phyloP scores from a whole-genome alignment of 495 filamentous ascomycete species.

The Trypethelium eluteriae region DNA sequence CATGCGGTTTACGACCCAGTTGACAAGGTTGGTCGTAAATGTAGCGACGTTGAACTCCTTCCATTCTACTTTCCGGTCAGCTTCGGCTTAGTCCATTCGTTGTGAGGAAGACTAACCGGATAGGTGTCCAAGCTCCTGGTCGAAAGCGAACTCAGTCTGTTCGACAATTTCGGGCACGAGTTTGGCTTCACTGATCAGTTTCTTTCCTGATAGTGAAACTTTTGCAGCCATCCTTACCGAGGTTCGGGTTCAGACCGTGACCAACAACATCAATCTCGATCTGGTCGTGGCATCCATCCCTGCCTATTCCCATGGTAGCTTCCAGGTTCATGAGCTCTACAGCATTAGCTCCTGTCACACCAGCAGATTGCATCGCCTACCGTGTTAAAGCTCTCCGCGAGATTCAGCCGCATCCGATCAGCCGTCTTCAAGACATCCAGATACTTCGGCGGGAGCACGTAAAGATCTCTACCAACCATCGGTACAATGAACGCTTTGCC shows the following conservation, averaged over 20 bases:
- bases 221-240: not conserved
- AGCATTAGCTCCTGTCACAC: not conserved
- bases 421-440: not conserved
- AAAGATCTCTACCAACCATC: not conserved
- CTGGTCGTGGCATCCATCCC: not conserved
- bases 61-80: not conserved
- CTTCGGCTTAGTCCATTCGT: not conserved
- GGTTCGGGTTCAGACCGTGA: not conserved
- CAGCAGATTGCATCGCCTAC: not conserved
- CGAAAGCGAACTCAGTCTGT: not conserved
- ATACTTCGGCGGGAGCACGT: conserved; percentile 3
- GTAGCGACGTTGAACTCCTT: not conserved
- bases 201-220: not conserved
- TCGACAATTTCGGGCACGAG: not conserved
- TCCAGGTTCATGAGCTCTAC: not conserved
- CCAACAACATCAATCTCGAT: conserved; percentile 1
- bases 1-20: not conserved
- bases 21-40: not conserved
- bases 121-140: not conserved
- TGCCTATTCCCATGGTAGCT: not conserved
- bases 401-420: not conserved
- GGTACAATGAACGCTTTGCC: conserved; percentile 1
- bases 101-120: not conserved
- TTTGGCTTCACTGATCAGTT: not conserved
- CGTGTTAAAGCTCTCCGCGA: not conserved